phyloP scores from a whole-genome alignment of 495 filamentous ascomycete species.

The Neurospora sp. region DNA sequence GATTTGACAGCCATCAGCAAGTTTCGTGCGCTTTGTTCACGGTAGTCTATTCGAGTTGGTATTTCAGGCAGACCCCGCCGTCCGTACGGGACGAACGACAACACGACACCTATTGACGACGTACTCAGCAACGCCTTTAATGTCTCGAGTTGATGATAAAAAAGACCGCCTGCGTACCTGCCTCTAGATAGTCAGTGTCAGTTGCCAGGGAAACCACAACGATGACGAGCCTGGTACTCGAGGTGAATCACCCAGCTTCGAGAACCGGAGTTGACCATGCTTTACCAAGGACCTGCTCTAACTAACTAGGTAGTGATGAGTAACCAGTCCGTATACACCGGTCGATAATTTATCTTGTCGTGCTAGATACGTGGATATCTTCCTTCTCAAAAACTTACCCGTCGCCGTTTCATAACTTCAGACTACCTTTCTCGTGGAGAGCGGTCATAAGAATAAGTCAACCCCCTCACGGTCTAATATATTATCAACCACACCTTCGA shows the following conservation, averaged over 20 bases:
- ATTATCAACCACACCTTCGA: background rate
- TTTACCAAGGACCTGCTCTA: background rate
- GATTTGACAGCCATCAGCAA: background rate
- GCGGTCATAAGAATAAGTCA: background rate
- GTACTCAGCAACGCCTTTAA: background rate
- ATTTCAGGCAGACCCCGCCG: too few relatives aligned
- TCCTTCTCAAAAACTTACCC: background rate
- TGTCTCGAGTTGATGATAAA: background rate
- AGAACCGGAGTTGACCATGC: background rate
- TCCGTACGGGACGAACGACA: background rate
- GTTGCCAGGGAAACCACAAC: background rate
- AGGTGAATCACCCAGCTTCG: background rate
- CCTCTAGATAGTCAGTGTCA: background rate
- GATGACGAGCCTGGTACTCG: background rate
- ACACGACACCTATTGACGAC: background rate
- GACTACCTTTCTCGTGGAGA: background rate
- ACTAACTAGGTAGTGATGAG: background rate
- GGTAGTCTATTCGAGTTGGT: too few relatives aligned
- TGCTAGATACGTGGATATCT: background rate
- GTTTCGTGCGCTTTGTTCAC: too few relatives aligned
- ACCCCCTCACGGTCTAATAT: background rate
- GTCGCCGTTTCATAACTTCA: background rate
- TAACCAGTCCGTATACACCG: background rate
- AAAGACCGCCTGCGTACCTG: background rate
- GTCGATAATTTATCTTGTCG: background rate